Conservation (phyloP, 345 rosid genomes). For the Salix koriyanagi region DNA sequence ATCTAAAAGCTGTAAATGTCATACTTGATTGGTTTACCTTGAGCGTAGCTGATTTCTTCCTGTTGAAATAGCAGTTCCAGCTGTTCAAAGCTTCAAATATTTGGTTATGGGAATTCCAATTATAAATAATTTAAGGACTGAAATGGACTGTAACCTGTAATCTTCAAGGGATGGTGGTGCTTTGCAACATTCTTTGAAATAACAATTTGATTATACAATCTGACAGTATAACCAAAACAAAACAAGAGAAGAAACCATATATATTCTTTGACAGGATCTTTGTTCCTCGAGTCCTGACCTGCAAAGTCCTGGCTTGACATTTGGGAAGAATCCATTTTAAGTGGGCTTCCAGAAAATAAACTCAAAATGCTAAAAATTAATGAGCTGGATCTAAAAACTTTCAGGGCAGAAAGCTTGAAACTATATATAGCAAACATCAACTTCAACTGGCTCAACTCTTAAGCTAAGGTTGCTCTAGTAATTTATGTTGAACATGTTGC, state of each 20-base stretch:
- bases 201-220: too few species aligned
- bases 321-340: neutral
- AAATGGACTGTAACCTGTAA: neutral
- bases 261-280: neutral
- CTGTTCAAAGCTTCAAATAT: neutral
- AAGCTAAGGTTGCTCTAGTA: neutral
- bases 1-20: slow-evolving; percentile 29
- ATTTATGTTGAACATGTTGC: neutral
- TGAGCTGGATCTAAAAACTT: too few species aligned
- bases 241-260: too few species aligned
- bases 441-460: neutral
- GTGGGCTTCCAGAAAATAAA: neutral
- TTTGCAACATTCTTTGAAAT: too few species aligned
- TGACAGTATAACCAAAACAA: too few species aligned
- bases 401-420: too few species aligned
- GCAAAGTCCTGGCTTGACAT: neutral
- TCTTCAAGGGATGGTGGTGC: neutral
- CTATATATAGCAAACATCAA: too few species aligned
- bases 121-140: neutral
- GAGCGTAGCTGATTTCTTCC: neutral
- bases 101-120: neutral
- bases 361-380: neutral
- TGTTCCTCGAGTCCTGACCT: neutral
- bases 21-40: slow-evolving; percentile 1
- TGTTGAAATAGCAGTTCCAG: neutral